A percentile compares a stretch with the other conserved stretches of the same genome.
These are phyloP conservation scores for Fusarium sp. DNA, from an alignment of 2,329 filamentous ascomycete species.

Conservation along the genomic window DNA sequence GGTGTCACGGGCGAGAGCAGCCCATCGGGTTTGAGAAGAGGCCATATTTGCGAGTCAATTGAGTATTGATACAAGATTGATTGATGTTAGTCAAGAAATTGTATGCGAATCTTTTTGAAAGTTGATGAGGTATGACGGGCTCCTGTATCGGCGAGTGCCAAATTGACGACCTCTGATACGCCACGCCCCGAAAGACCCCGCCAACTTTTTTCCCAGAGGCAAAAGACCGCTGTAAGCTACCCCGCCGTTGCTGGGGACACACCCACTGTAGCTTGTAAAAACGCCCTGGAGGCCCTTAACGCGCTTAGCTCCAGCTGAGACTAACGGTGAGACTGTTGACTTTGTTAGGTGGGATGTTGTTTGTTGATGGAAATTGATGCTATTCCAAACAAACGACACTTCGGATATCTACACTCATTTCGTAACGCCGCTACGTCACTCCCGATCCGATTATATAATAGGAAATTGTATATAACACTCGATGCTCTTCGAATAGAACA, in stretches of 20 bases:
- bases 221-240: conserved; percentile 42
- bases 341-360: conserved; percentile 38
- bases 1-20: conserved; percentile 86
- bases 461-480: neutral
- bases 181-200: conserved; percentile 12
- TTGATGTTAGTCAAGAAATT: neutral
- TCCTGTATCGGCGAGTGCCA: conserved; percentile 48
- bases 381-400: conserved; percentile 33
- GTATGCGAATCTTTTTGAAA: conserved; percentile 22
- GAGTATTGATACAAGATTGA: conserved; percentile 1
- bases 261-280: conserved; percentile 35
- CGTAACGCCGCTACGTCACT: neutral
- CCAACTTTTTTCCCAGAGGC: conserved; percentile 38
- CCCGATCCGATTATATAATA: neutral
- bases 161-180: conserved; percentile 46
- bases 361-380: conserved; percentile 24
- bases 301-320: conserved; percentile 29
- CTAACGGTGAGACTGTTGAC: conserved; percentile 39
- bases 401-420: neutral
- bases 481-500: conserved; percentile 12
- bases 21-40: conserved; percentile 66
- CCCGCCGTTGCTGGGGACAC: conserved; percentile 46
- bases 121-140: conserved; percentile 22
- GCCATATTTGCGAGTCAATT: conserved; percentile 43
- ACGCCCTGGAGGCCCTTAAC: conserved; percentile 35